Evolutionary conservation across 108 stramenopile genomes (phyloP).

Genomic region (Schizochytrium sp.): DNA sequence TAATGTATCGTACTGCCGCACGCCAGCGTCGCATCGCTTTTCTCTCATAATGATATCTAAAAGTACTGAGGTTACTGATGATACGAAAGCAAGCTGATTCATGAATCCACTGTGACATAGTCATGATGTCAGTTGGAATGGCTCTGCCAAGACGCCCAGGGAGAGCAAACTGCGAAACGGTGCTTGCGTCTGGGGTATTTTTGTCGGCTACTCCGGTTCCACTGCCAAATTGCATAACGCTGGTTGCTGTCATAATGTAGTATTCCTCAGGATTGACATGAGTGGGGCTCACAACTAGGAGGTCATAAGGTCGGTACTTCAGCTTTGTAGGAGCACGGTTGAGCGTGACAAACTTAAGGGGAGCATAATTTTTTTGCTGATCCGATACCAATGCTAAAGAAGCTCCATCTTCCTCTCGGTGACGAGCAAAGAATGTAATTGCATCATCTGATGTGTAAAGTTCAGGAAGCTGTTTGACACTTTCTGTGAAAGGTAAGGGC

Average conservation of each 20-base stretch:
- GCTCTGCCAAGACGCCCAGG: slow-evolving; percentile 13
- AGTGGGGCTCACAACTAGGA: slow-evolving; percentile 2
- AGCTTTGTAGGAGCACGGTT: neutral
- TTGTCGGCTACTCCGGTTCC: neutral
- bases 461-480: slow-evolving; percentile 46
- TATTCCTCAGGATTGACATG: slow-evolving; percentile 53
- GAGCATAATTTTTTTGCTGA: slow-evolving; percentile 9
- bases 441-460: slow-evolving; percentile 26
- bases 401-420: slow-evolving; percentile 5
- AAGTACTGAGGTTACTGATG: slow-evolving; percentile 39
- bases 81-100: slow-evolving; percentile 54
- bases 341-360: slow-evolving; percentile 48
- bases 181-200: neutral
- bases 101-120: slow-evolving; percentile 35
- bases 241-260: slow-evolving; percentile 50
- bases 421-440: slow-evolving; percentile 41
- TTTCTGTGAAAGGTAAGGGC: slow-evolving; percentile 31
- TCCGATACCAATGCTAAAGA: neutral
- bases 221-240: slow-evolving; percentile 49
- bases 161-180: neutral
- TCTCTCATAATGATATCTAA: slow-evolving; percentile 38
- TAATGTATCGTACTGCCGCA: slow-evolving; percentile 58
- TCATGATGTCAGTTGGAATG: slow-evolving; percentile 44
- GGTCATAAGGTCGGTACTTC: slow-evolving; percentile 10
- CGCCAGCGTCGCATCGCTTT: slow-evolving; percentile 34